Evolutionary conservation across 345 rosid genomes (phyloP).

Genomic region (Pistacia atlantica): DNA sequence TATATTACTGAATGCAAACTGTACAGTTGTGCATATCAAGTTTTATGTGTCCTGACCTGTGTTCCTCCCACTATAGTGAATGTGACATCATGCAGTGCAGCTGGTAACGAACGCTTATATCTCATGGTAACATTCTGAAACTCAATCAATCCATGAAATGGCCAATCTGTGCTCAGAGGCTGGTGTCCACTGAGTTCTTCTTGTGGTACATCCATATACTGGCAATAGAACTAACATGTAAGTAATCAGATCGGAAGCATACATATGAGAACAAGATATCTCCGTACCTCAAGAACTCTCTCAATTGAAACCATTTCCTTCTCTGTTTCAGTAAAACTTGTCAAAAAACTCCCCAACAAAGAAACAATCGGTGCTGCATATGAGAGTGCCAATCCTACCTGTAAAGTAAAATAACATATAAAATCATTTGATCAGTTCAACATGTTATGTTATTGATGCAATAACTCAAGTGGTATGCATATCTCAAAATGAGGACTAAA

Average conservation of each 20-base stretch:
- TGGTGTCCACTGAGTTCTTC: slow-evolving; percentile 61
- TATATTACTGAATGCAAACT: slow-evolving; percentile 12
- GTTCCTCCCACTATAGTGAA: slow-evolving; percentile 68
- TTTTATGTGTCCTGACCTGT: slow-evolving; percentile 48
- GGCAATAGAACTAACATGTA: slow-evolving; percentile 15
- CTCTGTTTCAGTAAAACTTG: slow-evolving; percentile 95
- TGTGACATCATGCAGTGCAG: slow-evolving; percentile 60
- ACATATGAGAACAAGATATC: neutral
- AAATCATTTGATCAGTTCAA: neutral
- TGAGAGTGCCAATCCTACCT: slow-evolving; percentile 94
- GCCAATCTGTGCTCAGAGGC: slow-evolving; percentile 62
- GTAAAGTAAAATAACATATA: slow-evolving; percentile 21
- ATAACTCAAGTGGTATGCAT: neutral
- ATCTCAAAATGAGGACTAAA: slow-evolving; percentile 3
- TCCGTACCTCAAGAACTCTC: slow-evolving; percentile 78
- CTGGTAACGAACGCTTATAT: slow-evolving; percentile 70
- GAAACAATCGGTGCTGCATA: slow-evolving; percentile 91
- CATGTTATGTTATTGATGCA: neutral
- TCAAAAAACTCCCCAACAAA: slow-evolving; percentile 74
- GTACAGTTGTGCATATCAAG: neutral
- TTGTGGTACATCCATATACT: slow-evolving; percentile 94
- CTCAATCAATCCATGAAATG: slow-evolving; percentile 63
- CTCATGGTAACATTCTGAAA: slow-evolving; percentile 82
- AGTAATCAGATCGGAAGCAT: slow-evolving; percentile 18
- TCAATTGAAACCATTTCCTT: slow-evolving; percentile 95